Evolutionary conservation across 225 moss, liverwort and hornwort species (phyloP), one percentile per base, ranked within the genome.

Genomic region (Sphagnum tenellum): DNA sequence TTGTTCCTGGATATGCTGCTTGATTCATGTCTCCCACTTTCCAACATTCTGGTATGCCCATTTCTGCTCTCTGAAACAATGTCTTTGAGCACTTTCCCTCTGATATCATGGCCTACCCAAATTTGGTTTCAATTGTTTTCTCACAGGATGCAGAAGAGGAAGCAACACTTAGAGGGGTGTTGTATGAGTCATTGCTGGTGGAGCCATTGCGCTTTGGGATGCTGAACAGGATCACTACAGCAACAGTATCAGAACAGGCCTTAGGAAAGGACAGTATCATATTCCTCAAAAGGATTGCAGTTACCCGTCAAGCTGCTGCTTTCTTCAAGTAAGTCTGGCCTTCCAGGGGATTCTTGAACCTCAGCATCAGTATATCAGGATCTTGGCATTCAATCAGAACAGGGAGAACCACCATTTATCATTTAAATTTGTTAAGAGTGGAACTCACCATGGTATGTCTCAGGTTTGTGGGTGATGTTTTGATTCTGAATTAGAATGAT

Each of bases 1-100:
- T 45, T 44, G 53, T 63, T 81, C 53, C 12, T 81, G 73, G 84
- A 81, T 55, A 75, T 78, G 71, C 71, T 84, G 62, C 67, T 80
- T 12, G 71, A 71, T 54, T 60, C 73, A 47, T 75, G 73, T 11
- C 66, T 84, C 1, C 12, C 58, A 61, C 50, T 84, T 3, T 55
- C 64, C 45, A 68, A 64, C 63, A 49, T 75, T 9, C 68, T 84
- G 59, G 61, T 61, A 46, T 4, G 46, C 47, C 3, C 9, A 7
- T 4, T 29, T 29, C 29, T 29, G 29, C 29, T 29, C 29, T 52
- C 6, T 52, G 52, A 52, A 52, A 52, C 52, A 52, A 52, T 52
- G 7, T 52, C 6, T 52, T 52, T 52, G 9, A 52, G 52, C 6
- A 52, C 7, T 46, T 45, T 11, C 5, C 3, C 47, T 9, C 61